Base-by-base conservation (phyloP, 2,329 filamentous ascomycete genomes). In the Zymoseptoria tritici region DNA sequence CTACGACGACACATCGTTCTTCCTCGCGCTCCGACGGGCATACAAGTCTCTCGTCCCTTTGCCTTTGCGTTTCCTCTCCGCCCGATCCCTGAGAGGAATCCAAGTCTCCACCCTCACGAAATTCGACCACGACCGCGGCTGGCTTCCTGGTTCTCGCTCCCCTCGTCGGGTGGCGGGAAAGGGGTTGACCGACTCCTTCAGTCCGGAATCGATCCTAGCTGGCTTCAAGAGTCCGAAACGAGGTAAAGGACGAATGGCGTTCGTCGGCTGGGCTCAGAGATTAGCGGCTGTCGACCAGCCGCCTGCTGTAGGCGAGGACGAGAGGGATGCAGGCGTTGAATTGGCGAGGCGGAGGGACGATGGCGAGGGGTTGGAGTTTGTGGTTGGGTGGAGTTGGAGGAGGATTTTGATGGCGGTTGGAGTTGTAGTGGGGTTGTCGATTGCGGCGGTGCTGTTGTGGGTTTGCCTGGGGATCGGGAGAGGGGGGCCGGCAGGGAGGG, bases 261-360 rank as follows among this genome's bases (percentile, higher is more conserved):
- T 77, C 70, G 76, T 79, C 13, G 71, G 77, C 52, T 78, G 76
- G 76, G 76, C 73, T 4, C 70, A 74, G 52, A 68, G 74, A 9
- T 52, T 76, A 3, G 71, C 74, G 9, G 64, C 66, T 42, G 64
- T 69, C 11, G 31, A 56, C 13, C 16, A 8, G 2, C 49, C 49
- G n/a, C 54, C 52, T 20, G 22, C 58, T 29, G 49, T 57, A 19
- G 54, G 20, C 3, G 46, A 57, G n/a, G 51, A 62, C 19, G 49
- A 61, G 21, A 9, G 62, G 36, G 46, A 57, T 49, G 53, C 57
- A 31, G 50, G 49, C 4, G 55, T 57, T 2, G 57, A 65, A 20
- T 56, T 70, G 1, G 60, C 65, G 11, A 62, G 57, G 20, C 57
- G 60, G 5, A 56, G 58, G 7, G 68, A 70, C 51, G 68, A 68